phyloP scores from a whole-genome alignment of 768 basidiomycete genomes.

The Mycena polygramma region DNA sequence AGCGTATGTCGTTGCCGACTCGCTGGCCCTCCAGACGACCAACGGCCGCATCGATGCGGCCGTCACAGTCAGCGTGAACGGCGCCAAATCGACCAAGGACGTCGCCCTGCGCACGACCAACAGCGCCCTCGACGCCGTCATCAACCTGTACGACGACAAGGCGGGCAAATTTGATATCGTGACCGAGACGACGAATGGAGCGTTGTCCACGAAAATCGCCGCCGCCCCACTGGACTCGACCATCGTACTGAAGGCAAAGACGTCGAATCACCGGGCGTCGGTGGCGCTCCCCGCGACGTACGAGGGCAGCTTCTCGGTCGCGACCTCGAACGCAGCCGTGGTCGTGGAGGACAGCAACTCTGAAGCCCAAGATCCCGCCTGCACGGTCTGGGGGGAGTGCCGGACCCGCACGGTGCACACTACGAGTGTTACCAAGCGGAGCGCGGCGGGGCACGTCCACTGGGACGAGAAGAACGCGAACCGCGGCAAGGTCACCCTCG shows the following conservation, averaged over 20 bases:
- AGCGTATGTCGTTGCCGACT: constrained; percentile 50
- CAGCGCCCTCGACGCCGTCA: constrained; percentile 49
- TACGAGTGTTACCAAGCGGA: neutral
- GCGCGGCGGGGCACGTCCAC: constrained; percentile 11
- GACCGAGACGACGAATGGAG: constrained; percentile 46
- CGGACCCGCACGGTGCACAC: constrained; percentile 46
- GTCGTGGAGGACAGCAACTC: constrained; percentile 35
- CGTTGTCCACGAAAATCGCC: constrained; percentile 44
- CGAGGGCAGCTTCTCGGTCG: constrained; percentile 56
- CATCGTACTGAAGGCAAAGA: constrained; percentile 46
- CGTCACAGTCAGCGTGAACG: constrained; percentile 52
- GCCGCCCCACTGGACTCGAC: constrained; percentile 52
- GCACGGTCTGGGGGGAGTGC: constrained; percentile 33
- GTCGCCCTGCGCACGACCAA: constrained; percentile 56
- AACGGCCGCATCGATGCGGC: constrained; percentile 56
- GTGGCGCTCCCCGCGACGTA: constrained; percentile 51
- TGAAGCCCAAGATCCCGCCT: constrained; percentile 48
- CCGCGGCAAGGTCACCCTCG: constrained; percentile 23
- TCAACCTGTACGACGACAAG: constrained; percentile 49
- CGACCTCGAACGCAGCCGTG: constrained; percentile 41
- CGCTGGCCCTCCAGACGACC: constrained; percentile 53
- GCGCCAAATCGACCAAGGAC: constrained; percentile 40
- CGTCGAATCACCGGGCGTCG: constrained; percentile 45
- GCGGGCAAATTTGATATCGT: constrained; percentile 51
- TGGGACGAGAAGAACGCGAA: constrained; percentile 33